Base-by-base conservation (phyloP, 2,329 filamentous ascomycete genomes). In the Colletotrichum godetiae region DNA sequence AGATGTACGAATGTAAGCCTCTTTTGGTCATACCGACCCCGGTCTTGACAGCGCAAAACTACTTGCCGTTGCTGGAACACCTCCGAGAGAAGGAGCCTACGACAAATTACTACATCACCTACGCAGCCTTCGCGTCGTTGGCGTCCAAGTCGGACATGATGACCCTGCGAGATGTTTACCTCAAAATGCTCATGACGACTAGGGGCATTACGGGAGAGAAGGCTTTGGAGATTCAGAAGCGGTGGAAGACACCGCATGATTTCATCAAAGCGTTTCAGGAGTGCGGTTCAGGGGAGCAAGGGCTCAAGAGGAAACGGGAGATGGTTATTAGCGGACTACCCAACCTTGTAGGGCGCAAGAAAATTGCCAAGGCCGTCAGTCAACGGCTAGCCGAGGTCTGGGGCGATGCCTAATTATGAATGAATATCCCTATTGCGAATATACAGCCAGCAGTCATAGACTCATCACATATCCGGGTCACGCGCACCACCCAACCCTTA, bases 141-240 rank as follows among this genome's bases (percentile, higher is more conserved):
- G 91, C 91, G 0, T 94, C 92, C 10, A 97, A 97, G 81, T 94
- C 92, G 0, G 92, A 94, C 65, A 89, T 89, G 72, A 89, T 95
- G 77, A 94, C 93, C 0, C 84, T 96, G 11, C 87, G 93, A 68
- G 94, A 97, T 77, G 81, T 95, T 0, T 96, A 90, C 76, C 84
- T 97, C 31, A 95, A 95, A 81, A 96, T 97, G 93, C 87, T 97
- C 60, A 95, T 97, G 93, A 94, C 92, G 75, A 94, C 90, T 1
- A 89, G 89, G 67, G 93, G 93, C 1, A 86, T 97, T 13, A 94
- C 92, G 0, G 93, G 92, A 3, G 93, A 95, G 77, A 94, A 93
- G 77, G 94, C 94, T 0, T 81, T 95, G 5, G 93, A 94, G 81
- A 94, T 97, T 13, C 94, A 96, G 79, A 91, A 90, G 76, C 84